Evolutionary conservation across 805 yeast species (phyloP).

Genomic region (Candida easanensis): DNA sequence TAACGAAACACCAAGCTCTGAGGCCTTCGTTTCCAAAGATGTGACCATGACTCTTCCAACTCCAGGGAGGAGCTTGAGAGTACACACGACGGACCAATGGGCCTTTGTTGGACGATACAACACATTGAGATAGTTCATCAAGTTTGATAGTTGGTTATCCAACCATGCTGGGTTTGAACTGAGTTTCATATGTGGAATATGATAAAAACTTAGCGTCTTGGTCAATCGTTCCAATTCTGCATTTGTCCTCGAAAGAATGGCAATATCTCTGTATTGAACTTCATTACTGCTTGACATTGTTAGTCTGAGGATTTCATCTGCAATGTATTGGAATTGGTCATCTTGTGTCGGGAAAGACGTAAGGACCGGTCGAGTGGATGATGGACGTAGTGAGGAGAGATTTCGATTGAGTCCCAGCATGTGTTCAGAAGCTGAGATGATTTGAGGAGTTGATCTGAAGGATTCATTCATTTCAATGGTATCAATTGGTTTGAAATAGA

Average conservation of each 20-base stretch:
- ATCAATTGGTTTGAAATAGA: conserved; percentile 13
- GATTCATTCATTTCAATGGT: conserved; percentile 43
- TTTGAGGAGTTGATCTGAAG: conserved; percentile 61
- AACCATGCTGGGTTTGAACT: conserved; percentile 52
- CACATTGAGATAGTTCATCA: conserved; percentile 49
- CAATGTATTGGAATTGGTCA: conserved; percentile 44
- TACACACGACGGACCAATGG: conserved; percentile 29
- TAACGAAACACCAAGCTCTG: conserved; percentile 1
- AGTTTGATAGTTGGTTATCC: conserved; percentile 35
- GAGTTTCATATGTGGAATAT: conserved; percentile 42
- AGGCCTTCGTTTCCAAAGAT: conserved; percentile 14
- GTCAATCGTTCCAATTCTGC: conserved; percentile 41
- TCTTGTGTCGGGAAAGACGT: conserved; percentile 25
- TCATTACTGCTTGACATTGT: conserved; percentile 39
- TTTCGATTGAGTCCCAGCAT: conserved; percentile 10
- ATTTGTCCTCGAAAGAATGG: conserved; percentile 52
- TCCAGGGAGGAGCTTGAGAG: conserved; percentile 24
- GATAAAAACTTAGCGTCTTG: conserved; percentile 37
- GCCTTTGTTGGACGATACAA: conserved; percentile 27
- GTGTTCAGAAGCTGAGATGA: conserved; percentile 41
- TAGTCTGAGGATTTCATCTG: conserved; percentile 42
- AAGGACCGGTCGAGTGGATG: conserved; percentile 17
- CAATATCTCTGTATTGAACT: conserved; percentile 46
- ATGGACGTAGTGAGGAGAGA: neutral
- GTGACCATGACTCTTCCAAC: conserved; percentile 26